These are phyloP conservation scores for Cladosporium oxysporum DNA, from an alignment of 2,329 filamentous ascomycete genomes.

Conservation along the genomic window DNA sequence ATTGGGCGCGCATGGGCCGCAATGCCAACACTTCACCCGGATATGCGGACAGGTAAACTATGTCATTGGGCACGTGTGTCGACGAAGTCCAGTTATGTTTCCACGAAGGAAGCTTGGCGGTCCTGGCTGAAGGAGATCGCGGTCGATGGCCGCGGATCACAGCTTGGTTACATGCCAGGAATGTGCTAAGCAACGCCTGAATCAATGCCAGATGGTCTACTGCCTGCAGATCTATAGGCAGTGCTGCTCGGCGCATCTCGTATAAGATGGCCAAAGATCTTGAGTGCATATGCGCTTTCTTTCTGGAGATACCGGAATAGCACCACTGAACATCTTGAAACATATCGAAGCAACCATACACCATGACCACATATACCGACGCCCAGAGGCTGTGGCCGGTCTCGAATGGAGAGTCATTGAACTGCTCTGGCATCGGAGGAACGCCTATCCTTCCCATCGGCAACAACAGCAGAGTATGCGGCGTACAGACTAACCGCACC, in stretches of 20 bases:
- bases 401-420: background rate
- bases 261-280: background rate
- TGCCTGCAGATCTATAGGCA: background rate
- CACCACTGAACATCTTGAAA: background rate
- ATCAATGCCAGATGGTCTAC: background rate
- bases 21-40: background rate
- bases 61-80: background rate
- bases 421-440: background rate
- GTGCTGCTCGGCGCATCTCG: background rate
- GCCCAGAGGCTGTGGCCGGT: background rate
- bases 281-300: background rate
- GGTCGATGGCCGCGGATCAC: conserved; percentile 2
- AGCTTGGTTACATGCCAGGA: background rate
- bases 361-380: background rate
- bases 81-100: background rate
- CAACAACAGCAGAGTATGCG: background rate
- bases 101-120: conserved; percentile 10
- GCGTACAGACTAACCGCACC: background rate
- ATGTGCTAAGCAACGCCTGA: background rate
- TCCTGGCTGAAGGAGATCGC: background rate
- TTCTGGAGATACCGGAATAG: no score
- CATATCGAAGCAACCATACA: background rate
- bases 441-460: background rate
- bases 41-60: conserved; percentile 23
- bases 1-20: background rate